Base-by-base conservation (phyloP, 495 filamentous ascomycete species). In the Trichocladium uniseriatum region DNA sequence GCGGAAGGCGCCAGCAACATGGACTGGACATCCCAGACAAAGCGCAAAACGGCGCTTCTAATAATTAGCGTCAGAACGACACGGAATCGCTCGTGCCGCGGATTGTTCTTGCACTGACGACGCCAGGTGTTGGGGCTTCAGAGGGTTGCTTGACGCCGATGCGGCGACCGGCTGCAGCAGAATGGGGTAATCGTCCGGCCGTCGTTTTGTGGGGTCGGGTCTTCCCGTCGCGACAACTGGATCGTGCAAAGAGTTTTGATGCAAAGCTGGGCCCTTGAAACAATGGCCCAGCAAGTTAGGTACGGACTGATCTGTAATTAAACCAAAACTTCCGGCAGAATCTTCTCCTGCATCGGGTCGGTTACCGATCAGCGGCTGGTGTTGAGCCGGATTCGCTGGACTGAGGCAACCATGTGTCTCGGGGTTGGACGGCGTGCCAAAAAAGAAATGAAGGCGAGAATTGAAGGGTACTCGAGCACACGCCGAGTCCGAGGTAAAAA, bases 331-430 rank as follows among this genome's bases (percentile, higher is more conserved):
- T 11, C 31, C 3, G 31, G 31, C 31, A 32, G 31, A 10, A 10
- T 10, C 13, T 32, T 14, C 4, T 29, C 4, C 10, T 32, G 31
- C 31, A 14, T 32, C 39, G 32, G 38, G 43, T 43, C 31, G 21
- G 21, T 20, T 40, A 28, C 49, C 54, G 49, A 52, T 52, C 54
- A 45, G 54, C 48, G 44, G 48, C 34, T 41, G 19, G 24, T 1
- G 46, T 43, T 29, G 54, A 44, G 49, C 49, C 49, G 49, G 54
- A 38, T 28, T 38, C 19, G n/a, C 27, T 43, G 49, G 35, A 37
- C 43, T 43, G 45, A 36, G 51, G 50, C 47, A 21, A 38, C 46
- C 16, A 35, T 11, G 46, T 53, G 50, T 57, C 50, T 57, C 54
- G 47, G 51, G 40, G 55, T 44, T 45, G 49, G 44, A 43, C 38